Evolutionary conservation across 768 basidiomycete species (phyloP), one percentile per base, ranked within the genome.

Genomic region (Russula griseocarnosa): DNA sequence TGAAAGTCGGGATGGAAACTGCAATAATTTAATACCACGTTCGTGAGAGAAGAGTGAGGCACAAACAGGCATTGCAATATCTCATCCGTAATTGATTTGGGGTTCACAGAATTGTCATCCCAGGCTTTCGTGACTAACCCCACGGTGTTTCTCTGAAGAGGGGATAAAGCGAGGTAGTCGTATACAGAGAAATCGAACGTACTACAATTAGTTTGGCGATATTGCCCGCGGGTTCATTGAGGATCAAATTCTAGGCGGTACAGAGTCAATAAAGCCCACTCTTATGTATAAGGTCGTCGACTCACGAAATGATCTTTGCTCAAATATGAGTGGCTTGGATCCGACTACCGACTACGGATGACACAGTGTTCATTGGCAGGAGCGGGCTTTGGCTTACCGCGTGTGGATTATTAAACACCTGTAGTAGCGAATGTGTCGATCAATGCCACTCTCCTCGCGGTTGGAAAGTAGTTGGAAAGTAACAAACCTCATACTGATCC

Each of bases 1-100:
- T 87, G 84, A 79, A 92, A 94, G 66, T 90, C 86, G 18, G 92
- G 91, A 73, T 94, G 91, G 80, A 93, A 92, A 26, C 90, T 90
- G 55, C 10, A 52, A 42, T 50, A 42, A 14, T 30, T 44, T 26
- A 57, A 14, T 42, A 32, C 26, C 24, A 36, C 7, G 11, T 42
- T 16, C n/a, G 47, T 38, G 14, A 16, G 28, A 16, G n/a, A 5
- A 22, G 5, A 53, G 47, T 58, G 51, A 40, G 26, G 16, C 28
- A 54, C 85, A 38, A 70, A 88, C 88, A 91, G 70, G 78, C 84
- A 85, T 66, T 86, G 79, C 7, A 88, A 73, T 60, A 86, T 76
- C 18, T 90, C 87, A 54, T 90, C 87, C 0, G 79, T 82, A 11
- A 83, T 69, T 44, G 78, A 73, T 63, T 79, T 79, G 14, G 84